These are phyloP conservation scores for Paragyromitra xinjiangensis DNA, from an alignment of 495 filamentous ascomycete species.

Conservation along the genomic window DNA sequence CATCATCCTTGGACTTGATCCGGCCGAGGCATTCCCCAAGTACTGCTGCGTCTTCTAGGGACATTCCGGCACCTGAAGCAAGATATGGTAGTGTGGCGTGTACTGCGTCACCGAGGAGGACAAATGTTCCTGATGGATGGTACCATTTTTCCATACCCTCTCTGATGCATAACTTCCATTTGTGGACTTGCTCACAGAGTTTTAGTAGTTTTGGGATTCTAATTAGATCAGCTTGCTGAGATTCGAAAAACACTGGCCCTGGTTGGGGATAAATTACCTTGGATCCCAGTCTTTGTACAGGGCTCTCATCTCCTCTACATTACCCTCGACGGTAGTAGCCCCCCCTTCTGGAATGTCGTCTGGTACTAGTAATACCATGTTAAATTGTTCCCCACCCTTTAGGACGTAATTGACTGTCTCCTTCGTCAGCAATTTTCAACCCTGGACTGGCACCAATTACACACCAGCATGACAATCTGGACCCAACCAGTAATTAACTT, in stretches of 20 bases:
- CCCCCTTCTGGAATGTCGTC: constrained; percentile 69
- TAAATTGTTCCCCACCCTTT: constrained; percentile 69
- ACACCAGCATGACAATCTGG: constrained; percentile 66
- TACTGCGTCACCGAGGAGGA: constrained; percentile 73
- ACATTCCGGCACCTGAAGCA: constrained; percentile 63
- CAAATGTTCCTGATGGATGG: constrained; percentile 66
- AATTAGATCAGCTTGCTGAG: background rate
- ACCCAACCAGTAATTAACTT: constrained; percentile 74
- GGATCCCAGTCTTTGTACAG: constrained; percentile 70
- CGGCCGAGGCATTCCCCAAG: constrained; percentile 62
- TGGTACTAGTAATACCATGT: constrained; percentile 74
- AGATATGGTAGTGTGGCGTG: constrained; percentile 75
- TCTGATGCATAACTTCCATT: constrained; percentile 74
- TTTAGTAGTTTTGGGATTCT: constrained; percentile 63
- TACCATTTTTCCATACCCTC: constrained; percentile 67
- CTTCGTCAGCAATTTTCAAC: background rate
- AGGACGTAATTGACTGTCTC: constrained; percentile 69
- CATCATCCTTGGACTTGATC: constrained; percentile 60
- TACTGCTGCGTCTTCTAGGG: constrained; percentile 66
- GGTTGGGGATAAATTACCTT: constrained; percentile 1
- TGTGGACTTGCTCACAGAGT: constrained; percentile 67
- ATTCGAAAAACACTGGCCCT: too few relatives aligned
- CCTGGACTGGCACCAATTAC: background rate
- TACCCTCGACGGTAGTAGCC: constrained; percentile 66
- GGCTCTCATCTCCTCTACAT: constrained; percentile 72